Evolutionary conservation across 1,284 basidiomycete species (phyloP).

Genomic region (Bjerkandera adusta): DNA sequence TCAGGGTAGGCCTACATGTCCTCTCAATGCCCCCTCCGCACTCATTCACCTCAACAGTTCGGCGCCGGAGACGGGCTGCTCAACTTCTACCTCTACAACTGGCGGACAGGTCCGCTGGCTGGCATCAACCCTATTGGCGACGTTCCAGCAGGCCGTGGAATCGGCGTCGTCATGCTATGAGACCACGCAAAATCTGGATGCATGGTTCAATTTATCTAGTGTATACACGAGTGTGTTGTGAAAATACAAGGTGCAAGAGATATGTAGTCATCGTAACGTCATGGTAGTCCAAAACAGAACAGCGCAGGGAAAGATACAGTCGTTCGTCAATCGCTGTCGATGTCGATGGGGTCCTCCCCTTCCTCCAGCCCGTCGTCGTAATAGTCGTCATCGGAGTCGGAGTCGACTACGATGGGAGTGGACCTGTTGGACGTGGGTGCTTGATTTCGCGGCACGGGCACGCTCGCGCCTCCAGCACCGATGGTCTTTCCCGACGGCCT

Average conservation of each 20-base stretch:
- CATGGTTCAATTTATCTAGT: constrained; percentile 1
- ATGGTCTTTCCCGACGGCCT: constrained; percentile 26
- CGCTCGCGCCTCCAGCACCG: constrained; percentile 51
- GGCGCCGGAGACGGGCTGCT: constrained; percentile 88
- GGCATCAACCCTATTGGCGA: constrained; percentile 55
- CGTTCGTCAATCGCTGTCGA: constrained; percentile 61
- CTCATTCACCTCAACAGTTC: constrained; percentile 55
- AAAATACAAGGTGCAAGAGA: not conserved
- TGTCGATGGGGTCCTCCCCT: constrained; percentile 64
- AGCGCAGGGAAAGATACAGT: not conserved
- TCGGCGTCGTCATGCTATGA: constrained; percentile 81
- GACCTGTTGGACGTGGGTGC: constrained; percentile 51
- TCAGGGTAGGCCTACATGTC: constrained; percentile 61
- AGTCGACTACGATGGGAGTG: constrained; percentile 46
- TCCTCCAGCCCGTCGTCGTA: constrained; percentile 66
- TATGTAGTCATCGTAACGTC: not conserved
- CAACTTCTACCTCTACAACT: constrained; percentile 93
- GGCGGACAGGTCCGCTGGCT: constrained; percentile 79
- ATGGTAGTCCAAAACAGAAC: too few relatives aligned
- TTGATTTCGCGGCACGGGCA: constrained; percentile 39
- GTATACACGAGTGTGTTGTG: constrained; percentile 2
- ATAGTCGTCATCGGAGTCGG: constrained; percentile 25
- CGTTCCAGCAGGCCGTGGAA: constrained; percentile 61
- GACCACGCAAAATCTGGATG: not conserved
- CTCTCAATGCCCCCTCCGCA: not conserved